Base-by-base conservation (phyloP, 768 basidiomycete genomes). In the Leccinellum albellum region DNA sequence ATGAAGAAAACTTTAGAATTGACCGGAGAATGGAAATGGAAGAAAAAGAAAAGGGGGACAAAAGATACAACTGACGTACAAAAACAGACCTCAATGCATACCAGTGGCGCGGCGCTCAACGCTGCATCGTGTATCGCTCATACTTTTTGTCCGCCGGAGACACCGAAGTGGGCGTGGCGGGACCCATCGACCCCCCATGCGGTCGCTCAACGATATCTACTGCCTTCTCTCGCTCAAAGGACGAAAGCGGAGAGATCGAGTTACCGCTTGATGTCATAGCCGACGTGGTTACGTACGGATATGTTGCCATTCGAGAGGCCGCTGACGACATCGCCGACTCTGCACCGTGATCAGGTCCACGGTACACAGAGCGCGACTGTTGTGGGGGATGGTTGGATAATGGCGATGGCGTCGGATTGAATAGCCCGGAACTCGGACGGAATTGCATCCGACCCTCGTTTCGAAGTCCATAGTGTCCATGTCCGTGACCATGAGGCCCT, bases 141-240 rank as follows among this genome's bases (percentile, higher is more conserved):
- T 70, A 70, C 42, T 66, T 72, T 45, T 60, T 66, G 10, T 79
- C 81, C 54, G 55, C 55, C 21, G 75, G 74, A 17, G 78, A 40
- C 10, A 37, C 35, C 17, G 37, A 75, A 14, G 80, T 72, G n/a
- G 78, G 72, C 46, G 82, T 76, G 14, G 24, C 21, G 49, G 81
- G 67, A 50, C 81, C 74, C 24, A 40, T 20, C 1, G 37, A 2
- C 6, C 37, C 10, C 12, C 37, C 37, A 40, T 40, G 37, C 10
- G 37, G 37, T 20, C 37, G 37, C 10, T 40, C 37, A 10, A 40
- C 37, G 12, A 12, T n/a, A 40, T 82, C 82, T 49, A 78, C 75
- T n/a, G 78, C 79, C 58, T 76, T 75, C 46, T 83, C 82, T 60
- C 84, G 77, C 66, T 86, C 84, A 66, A 79, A 86, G 0, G 82